Evolutionary conservation across 2,329 filamentous ascomycete species (phyloP).

Genomic region (Chaetomium globosum): DNA sequence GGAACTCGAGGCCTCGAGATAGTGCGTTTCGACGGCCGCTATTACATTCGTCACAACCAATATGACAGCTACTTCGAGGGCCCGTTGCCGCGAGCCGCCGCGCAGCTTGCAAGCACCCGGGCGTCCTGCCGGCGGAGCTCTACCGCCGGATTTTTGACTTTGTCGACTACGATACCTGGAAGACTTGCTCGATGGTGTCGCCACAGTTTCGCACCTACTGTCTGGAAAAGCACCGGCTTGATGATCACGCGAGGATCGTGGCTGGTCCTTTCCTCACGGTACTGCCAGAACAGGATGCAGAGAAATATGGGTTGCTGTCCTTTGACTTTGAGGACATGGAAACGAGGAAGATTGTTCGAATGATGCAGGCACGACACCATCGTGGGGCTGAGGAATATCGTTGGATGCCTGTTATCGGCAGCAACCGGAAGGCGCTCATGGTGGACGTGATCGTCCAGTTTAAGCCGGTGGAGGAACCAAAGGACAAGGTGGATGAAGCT

Average conservation of each 20-base stretch:
- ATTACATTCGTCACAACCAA: background rate
- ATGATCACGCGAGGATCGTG: background rate
- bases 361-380: too few species aligned
- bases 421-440: background rate
- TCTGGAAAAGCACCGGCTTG: background rate
- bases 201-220: background rate
- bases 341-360: background rate
- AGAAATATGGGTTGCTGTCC: background rate
- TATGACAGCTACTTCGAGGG: background rate
- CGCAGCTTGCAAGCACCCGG: background rate
- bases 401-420: constrained; percentile 11
- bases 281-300: too few species aligned
- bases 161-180: constrained; percentile 9
- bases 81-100: background rate
- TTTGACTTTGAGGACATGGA: background rate
- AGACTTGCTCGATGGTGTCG: background rate
- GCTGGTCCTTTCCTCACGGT: background rate
- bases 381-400: background rate
- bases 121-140: background rate
- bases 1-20: background rate
- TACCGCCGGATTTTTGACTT: constrained; percentile 3
- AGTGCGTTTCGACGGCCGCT: background rate
- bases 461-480: background rate
- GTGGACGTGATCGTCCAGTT: background rate
- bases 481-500: too few species aligned